Evolutionary conservation across 2,329 filamentous ascomycete species (phyloP).

Genomic region (Thielaviopsis populi): DNA sequence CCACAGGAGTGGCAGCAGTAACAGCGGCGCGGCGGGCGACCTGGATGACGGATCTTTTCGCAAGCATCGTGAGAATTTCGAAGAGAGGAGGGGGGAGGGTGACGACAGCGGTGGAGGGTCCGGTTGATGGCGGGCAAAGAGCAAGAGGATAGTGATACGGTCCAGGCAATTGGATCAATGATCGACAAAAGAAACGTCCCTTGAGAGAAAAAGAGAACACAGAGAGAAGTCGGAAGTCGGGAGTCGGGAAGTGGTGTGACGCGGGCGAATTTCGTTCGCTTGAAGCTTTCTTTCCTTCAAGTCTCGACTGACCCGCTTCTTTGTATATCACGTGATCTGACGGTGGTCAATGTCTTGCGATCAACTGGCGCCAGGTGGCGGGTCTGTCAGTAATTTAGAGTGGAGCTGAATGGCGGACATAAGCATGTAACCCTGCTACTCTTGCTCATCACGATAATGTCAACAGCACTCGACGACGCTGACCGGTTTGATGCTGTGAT

Average conservation of each 20-base stretch:
- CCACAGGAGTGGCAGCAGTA: slow-evolving; percentile 33
- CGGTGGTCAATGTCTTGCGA: neutral
- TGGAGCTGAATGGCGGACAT: neutral
- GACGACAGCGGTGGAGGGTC: neutral
- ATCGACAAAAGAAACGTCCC: neutral
- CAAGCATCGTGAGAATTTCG: slow-evolving; percentile 36
- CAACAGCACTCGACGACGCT: too few species aligned
- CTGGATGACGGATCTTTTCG: slow-evolving; percentile 47
- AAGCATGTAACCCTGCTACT: too few species aligned
- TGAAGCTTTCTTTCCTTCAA: slow-evolving; percentile 3
- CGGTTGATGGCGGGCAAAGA: neutral
- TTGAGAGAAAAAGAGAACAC: neutral
- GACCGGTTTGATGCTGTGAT: too few species aligned
- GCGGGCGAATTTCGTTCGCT: slow-evolving; percentile 10
- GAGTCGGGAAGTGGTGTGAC: slow-evolving; percentile 12
- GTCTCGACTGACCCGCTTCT: slow-evolving; percentile 5
- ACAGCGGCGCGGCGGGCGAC: slow-evolving; percentile 42
- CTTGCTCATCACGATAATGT: too few species aligned
- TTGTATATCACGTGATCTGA: slow-evolving; percentile 9
- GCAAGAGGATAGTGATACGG: neutral
- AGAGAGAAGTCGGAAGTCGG: neutral
- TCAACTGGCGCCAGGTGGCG: neutral
- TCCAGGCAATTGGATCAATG: neutral
- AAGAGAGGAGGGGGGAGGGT: neutral
- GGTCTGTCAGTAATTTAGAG: neutral